Conservation (phyloP, 352 stramenopile genomes). For the Phytophthora pisi region DNA sequence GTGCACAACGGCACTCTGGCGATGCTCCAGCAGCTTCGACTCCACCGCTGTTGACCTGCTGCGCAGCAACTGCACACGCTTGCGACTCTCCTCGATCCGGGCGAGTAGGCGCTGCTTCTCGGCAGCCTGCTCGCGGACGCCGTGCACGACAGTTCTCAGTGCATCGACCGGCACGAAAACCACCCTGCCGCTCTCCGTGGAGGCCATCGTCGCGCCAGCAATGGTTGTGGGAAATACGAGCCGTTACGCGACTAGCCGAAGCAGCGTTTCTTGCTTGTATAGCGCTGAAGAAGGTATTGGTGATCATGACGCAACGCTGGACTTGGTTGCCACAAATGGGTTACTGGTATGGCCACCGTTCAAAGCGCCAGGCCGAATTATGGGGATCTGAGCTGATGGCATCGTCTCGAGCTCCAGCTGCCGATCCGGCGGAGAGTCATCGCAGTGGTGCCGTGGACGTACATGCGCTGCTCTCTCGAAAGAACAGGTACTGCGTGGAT, state of each 20-base stretch:
- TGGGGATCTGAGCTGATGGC: too few species aligned
- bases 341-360: too few species aligned
- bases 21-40: slow-evolving; percentile 52
- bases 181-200: slow-evolving; percentile 18
- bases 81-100: slow-evolving; percentile 42
- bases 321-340: too few species aligned
- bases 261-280: background rate
- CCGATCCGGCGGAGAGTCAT: too few species aligned
- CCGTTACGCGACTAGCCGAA: background rate
- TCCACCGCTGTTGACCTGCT: slow-evolving; percentile 50
- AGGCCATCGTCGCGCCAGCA: slow-evolving; percentile 4
- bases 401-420: too few species aligned
- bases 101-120: slow-evolving; percentile 45
- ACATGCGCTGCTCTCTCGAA: too few species aligned
- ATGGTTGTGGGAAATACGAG: background rate
- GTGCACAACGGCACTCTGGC: slow-evolving; percentile 38
- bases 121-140: slow-evolving; percentile 39
- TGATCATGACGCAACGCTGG: too few species aligned
- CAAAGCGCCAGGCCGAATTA: too few species aligned
- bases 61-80: slow-evolving; percentile 45
- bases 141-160: slow-evolving; percentile 45
- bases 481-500: too few species aligned
- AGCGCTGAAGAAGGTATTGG: too few species aligned
- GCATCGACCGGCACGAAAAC: slow-evolving; percentile 53
- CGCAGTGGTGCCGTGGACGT: too few species aligned